Percentiles rank a stretch among this genome's conserved stretches.
phyloP scores from a whole-genome alignment of 768 basidiomycete genomes.

The Russula sp. region DNA sequence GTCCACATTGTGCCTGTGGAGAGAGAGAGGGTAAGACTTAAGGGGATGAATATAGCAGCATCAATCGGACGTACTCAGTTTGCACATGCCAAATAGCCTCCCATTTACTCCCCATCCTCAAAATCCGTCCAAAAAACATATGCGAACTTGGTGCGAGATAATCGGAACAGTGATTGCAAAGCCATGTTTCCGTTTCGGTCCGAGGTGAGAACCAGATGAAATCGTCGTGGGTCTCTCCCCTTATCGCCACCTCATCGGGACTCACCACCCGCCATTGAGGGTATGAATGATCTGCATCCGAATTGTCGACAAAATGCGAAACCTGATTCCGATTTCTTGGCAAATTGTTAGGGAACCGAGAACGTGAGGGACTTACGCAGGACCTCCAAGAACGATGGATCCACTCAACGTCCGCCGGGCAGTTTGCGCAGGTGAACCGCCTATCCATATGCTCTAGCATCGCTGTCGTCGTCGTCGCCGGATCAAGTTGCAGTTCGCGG shows the following conservation, averaged over 20 bases:
- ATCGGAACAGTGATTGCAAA: slow-evolving; percentile 25
- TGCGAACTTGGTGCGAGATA: slow-evolving; percentile 3
- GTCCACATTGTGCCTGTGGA: slow-evolving; percentile 13
- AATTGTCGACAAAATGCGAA: neutral
- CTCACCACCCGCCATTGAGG: slow-evolving; percentile 14
- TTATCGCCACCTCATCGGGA: neutral
- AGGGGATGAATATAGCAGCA: neutral
- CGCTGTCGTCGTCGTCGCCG: slow-evolving; percentile 1
- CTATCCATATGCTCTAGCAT: slow-evolving; percentile 10
- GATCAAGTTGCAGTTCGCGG: slow-evolving; percentile 5
- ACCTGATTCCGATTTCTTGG: slow-evolving; percentile 6
- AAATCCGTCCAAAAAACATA: neutral
- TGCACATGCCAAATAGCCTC: slow-evolving; percentile 5
- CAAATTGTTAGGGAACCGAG: neutral
- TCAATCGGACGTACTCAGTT: slow-evolving; percentile 5
- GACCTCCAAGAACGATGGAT: slow-evolving; percentile 10
- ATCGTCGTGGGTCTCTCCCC: neutral
- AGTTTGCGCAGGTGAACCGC: slow-evolving; percentile 19
- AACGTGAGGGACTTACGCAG: slow-evolving; percentile 18
- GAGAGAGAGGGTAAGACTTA: neutral
- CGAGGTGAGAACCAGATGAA: neutral
- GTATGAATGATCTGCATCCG: neutral
- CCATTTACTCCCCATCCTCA: neutral
- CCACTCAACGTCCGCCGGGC: neutral
- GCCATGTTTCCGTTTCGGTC: slow-evolving; percentile 8